A percentile compares a stretch with the other conserved stretches of the same genome.
Evolutionary conservation across 768 basidiomycete species (phyloP).

Genomic region (Mycena rosella): DNA sequence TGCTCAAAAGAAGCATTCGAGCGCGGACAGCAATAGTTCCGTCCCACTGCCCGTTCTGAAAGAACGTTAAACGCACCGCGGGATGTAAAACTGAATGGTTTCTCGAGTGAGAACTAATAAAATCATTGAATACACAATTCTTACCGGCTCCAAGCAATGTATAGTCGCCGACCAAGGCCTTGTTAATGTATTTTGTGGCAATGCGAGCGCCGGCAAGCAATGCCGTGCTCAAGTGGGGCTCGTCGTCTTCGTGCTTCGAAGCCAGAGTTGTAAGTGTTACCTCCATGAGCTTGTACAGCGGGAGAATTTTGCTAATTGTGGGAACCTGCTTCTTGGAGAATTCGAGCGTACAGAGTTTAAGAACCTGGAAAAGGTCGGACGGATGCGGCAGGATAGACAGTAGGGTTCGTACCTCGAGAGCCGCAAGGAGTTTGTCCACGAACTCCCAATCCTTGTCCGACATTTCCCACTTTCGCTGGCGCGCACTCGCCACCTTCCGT

Average conservation of each 20-base stretch:
- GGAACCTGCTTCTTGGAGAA: too few species aligned
- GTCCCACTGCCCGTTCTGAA: background rate
- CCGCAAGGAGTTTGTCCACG: too few species aligned
- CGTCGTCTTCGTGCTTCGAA: background rate
- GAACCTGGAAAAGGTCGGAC: too few species aligned
- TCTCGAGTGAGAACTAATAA: background rate
- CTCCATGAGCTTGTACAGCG: slow-evolving; percentile 33
- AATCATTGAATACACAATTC: background rate
- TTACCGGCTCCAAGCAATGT: slow-evolving; percentile 30
- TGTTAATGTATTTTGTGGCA: slow-evolving; percentile 29
- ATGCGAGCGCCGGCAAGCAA: slow-evolving; percentile 19
- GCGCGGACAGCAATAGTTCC: background rate
- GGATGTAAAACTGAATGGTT: slow-evolving; percentile 20
- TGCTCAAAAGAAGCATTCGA: background rate
- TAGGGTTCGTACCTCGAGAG: too few species aligned
- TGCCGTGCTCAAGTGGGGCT: background rate
- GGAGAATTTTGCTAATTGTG: too few species aligned
- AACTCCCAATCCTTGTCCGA: too few species aligned
- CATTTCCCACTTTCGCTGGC: too few species aligned
- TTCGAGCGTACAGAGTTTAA: too few species aligned
- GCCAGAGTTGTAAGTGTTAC: slow-evolving; percentile 5
- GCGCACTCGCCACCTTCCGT: too few species aligned
- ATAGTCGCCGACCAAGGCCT: slow-evolving; percentile 31
- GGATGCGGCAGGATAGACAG: too few species aligned
- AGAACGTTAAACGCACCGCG: background rate